Evolutionary conservation across 2,329 filamentous ascomycete genomes (phyloP), one percentile per base, ranked within the genome.

Genomic region (Epichloe sibirici): DNA sequence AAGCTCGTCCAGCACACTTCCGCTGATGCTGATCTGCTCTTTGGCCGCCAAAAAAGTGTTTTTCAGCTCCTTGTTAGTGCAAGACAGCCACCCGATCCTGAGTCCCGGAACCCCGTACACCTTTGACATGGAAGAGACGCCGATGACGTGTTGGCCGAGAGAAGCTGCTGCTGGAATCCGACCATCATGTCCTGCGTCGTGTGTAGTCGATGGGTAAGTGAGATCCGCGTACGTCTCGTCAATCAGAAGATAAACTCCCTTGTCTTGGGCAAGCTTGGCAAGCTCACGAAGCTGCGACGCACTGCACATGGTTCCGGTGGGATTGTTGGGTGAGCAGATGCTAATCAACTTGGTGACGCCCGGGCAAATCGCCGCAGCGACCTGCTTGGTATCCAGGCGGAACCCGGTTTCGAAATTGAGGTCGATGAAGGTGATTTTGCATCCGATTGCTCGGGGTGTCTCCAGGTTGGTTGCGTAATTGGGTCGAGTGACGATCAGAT

Each of bases 391-490:
- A 21, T 60, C 53, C 2, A 56, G 48, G 17, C 54, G 53, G 43
- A 59, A 62, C 7, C 49, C 39, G 3, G 53, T 48, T 23, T 57
- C 55, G 45, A 59, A 62, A 1, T 53, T 37, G 2, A 62, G 52
- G 17, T 62, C 58, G 8, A 60, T 47, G 48, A 51, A 58, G 4
- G 57, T 57, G 23, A 62, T 62, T 1, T 56, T 53, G 46, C 58
- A 62, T 3, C 61, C 59, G 11, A 61, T 58, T 4, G 59, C 51
- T 37, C 53, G 54, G 3, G 61, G 59, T 0, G 53, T 58, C 44
- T 62, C 61, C 3, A 61, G 42, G 39, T 58, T 62, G 21, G 57
- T 61, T 0, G 61, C 56, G 21, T 62, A 62, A 47, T 62, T 62
- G 17, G 61, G 61, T 8, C 59, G 55, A 11, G 56, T 52, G 21